Percentiles rank a stretch among this genome's conserved stretches.
Conservation (phyloP, 768 basidiomycete genomes). For the Rhodotorula sphaerocarpa region DNA sequence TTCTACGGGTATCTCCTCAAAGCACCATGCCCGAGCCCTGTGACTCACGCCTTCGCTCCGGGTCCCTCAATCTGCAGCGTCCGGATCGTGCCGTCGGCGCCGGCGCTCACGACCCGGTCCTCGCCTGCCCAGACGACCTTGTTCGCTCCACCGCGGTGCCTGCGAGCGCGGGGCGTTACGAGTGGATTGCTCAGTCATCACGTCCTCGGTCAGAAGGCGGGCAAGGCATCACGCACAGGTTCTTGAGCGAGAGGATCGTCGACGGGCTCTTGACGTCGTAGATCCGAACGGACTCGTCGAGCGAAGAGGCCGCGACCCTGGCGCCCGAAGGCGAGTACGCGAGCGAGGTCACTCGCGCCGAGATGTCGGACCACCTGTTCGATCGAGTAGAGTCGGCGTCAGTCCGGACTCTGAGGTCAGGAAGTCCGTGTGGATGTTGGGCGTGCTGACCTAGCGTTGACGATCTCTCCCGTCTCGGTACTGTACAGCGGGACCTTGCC, state of each 20-base stretch:
- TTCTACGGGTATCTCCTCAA: too few species aligned
- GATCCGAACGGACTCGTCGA: slow-evolving; percentile 30
- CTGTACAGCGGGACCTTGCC: slow-evolving; percentile 29
- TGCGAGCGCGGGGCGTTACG: not conserved
- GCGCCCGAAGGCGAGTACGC: slow-evolving; percentile 10
- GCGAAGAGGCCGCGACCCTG: slow-evolving; percentile 15
- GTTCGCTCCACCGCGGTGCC: slow-evolving; percentile 16
- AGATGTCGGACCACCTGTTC: slow-evolving; percentile 10
- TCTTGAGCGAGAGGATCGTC: slow-evolving; percentile 8
- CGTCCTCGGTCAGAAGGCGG: too few species aligned
- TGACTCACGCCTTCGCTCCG: too few species aligned
- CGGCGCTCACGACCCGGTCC: slow-evolving; percentile 2
- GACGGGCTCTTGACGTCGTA: slow-evolving; percentile 18
- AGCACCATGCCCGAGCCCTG: too few species aligned
- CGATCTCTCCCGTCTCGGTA: slow-evolving; percentile 7
- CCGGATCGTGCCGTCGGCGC: slow-evolving; percentile 22
- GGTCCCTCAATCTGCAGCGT: slow-evolving; percentile 5
- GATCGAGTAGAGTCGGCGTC: not conserved
- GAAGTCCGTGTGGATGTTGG: too few species aligned
- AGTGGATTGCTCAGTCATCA: too few species aligned
- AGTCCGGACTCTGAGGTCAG: too few species aligned
- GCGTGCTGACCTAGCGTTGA: not conserved
- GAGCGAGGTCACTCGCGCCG: slow-evolving; percentile 18
- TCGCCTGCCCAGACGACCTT: slow-evolving; percentile 6
- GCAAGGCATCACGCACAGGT: slow-evolving; percentile 8